These are phyloP conservation scores for Bacidia gigantensis DNA, from an alignment of 495 filamentous ascomycete species.

Conservation along the genomic window DNA sequence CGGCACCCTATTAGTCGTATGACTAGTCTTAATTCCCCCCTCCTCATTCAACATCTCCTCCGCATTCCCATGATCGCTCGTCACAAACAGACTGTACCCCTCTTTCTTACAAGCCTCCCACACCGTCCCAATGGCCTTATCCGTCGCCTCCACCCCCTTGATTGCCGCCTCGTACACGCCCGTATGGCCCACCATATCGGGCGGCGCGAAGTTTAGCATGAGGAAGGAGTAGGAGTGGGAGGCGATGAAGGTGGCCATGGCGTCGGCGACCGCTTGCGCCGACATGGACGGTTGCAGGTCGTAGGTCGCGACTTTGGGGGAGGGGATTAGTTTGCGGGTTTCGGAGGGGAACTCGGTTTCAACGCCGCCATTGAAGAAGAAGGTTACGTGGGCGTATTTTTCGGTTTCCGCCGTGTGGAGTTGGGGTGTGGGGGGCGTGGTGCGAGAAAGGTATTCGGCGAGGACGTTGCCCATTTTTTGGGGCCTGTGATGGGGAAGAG, in stretches of 20 bases:
- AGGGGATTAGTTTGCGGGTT: conserved; percentile 62
- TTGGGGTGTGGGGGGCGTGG: conserved; percentile 71
- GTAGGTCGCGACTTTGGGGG: conserved; percentile 81
- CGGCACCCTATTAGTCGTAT: conserved; percentile 94
- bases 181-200: conserved; percentile 98
- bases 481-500: no score
- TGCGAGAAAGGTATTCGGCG: conserved; percentile 71
- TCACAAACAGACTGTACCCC: conserved; percentile 85
- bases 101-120: conserved; percentile 86
- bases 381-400: conserved; percentile 98
- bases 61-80: conserved; percentile 91
- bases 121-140: conserved; percentile 83
- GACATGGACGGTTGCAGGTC: conserved; percentile 96
- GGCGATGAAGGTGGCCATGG: conserved; percentile 68
- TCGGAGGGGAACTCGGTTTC: conserved; percentile 93
- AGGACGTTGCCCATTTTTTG: conserved; percentile 95
- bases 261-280: conserved; percentile 71
- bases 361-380: conserved; percentile 98
- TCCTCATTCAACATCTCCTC: conserved; percentile 98
- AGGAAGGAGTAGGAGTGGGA: conserved; percentile 80
- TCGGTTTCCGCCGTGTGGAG: conserved; percentile 97
- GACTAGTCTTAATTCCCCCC: conserved; percentile 81
- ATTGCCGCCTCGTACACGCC: conserved; percentile 96
- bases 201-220: conserved; percentile 99
- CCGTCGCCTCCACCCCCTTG: conserved; percentile 67